Base-by-base conservation (phyloP, 257 asterid genomes). In the Solanum clarkiae region DNA sequence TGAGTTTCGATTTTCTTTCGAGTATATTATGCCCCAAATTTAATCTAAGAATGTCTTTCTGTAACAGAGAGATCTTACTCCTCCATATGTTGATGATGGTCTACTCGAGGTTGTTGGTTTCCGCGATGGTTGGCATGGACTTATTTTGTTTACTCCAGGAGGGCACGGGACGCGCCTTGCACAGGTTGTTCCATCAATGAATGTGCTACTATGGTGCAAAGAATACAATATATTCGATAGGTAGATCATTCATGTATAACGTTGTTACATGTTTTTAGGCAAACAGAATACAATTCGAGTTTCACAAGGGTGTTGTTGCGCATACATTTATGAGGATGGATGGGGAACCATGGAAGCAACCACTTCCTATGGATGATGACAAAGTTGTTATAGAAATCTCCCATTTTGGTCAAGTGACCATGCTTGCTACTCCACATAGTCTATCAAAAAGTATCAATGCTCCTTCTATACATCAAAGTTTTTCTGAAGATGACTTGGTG, bases 131-230 rank as follows among this genome's bases (percentile, higher is more conserved):
- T 94, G 98, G 98, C 98, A 95, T 87, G 98, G 99, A 45, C 88
- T 96, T 40, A 88, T 92, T 84, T 86, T 95, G 83, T 86, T 91
- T 53, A 92, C 98, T 72, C 97, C 97, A 3, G 93, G 91, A 17
- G 99, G 98, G 59, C 99, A 93, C 26, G 98, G 98, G 72, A 94
- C 92, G 4, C 98, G 98, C 62, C 97, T 95, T 84, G 98, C 99
- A 51, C 98, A 96, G 97, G 98, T 92, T 80, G 47, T 59, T 59
- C 40, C 40, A 36, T 36, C 40, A 36, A 36, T 36, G 40, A 36
- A 36, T 36, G 6, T 36, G 6, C 40, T 36, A 36, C 40, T 29
- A 29, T 29, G 32, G 32, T 2, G 32, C 32, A 29, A 29, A 29
- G 32, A 36, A 36, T 4, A 36, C 40, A 36, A 36, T 36, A 36